Evolutionary conservation across 352 stramenopile genomes (phyloP), one percentile per base, ranked within the genome.

Genomic region (Phytophthora pinifolia): DNA sequence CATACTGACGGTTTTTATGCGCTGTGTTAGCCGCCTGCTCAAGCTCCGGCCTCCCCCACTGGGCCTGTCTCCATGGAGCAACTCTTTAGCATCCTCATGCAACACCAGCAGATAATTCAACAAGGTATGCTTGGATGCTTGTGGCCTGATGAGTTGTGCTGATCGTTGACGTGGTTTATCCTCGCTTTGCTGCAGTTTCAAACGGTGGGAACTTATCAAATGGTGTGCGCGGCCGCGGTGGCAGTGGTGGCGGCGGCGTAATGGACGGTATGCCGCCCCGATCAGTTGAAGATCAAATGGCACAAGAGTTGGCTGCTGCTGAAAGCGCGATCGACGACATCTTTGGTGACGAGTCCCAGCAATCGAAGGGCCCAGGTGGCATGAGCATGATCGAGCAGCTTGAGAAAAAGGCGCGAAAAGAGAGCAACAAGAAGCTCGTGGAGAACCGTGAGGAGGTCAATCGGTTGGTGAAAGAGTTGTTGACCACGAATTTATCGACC

Each of bases 321-420:
- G 81, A 92, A 49, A 89, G 76, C 46, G 83, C 82, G 3, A 76
- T 94, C 17, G 81, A 93, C 25, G 83, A 92, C 50, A 91, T 93
- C 22, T 95, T 93, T 37, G 83, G 86, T 1, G 80, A 91, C 42
- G 83, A 92, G 47, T 79, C 83, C n/a, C 67, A 85, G 50, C 70
- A 81, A 29, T 51, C 72, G 0, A 88, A 87, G 47, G 81, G 74
- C 4, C 50, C 65, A 37, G 79, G 76, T n/a, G 82, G 85, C 10
- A 92, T 92, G 74, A 88, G 70, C 37, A 90, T 95, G 81, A 92
- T 95, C 31, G 81, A 95, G 57, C 79, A 94, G 48, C 67, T 95
- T 2, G 85, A 95, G 63, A 91, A 91, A 61, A 92, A 93, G 44
- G 85, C 85, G 4, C 67, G 85, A 8, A 88, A 86, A 41, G 83